Base-by-base conservation (phyloP, 148 eudicot genomes). In the Spergularia bocconei region DNA sequence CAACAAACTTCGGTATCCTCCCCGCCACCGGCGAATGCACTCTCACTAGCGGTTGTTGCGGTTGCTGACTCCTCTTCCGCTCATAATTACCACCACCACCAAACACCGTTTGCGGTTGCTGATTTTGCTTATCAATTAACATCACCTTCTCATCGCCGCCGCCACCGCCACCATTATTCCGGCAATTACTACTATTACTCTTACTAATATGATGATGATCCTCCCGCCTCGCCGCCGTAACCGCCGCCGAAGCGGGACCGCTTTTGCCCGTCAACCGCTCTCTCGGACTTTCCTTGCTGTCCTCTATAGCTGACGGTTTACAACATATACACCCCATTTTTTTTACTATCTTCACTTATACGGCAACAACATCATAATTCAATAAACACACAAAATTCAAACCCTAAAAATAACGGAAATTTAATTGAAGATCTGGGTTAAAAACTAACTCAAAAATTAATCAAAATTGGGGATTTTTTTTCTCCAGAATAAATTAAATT, bases 321-420 rank as follows among this genome's bases (percentile, higher is more conserved):
- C 98, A 83, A 80, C 98, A 90, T 80, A 75, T 57, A 80, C 87
- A 84, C 44, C 92, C 96, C 96, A 91, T 90, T 74, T 61, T 44
- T 44, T 44, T 44, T 44, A 44, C 48, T 10, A 44, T 29, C 36
- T 29, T 29, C 36, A 29, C 36, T 29, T 29, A 29, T 29, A 1
- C 36, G 3, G 2, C 36, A 29, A 1, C 36, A 29, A 29, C 36
- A 29, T 44, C 48, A 44, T 44, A 44, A 44, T 44, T 44, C 48
- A 44, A 44, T 6, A 44, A 4, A 6, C 48, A 44, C 7, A 44
- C 7, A 44, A 44, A 44, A 4, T 4, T 6, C 48, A 4, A 44
- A 44, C 36, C 36, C 36, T 29, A 44, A 44, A 44, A 44, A 4
- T 44, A 44, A 44, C 36, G 36, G 36, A 29, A 29, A 29, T 29